Evolutionary conservation across 1,139 yeast genomes (phyloP), one percentile per base, ranked within the genome.

Genomic region (Nakaseomyces bracarensis): DNA sequence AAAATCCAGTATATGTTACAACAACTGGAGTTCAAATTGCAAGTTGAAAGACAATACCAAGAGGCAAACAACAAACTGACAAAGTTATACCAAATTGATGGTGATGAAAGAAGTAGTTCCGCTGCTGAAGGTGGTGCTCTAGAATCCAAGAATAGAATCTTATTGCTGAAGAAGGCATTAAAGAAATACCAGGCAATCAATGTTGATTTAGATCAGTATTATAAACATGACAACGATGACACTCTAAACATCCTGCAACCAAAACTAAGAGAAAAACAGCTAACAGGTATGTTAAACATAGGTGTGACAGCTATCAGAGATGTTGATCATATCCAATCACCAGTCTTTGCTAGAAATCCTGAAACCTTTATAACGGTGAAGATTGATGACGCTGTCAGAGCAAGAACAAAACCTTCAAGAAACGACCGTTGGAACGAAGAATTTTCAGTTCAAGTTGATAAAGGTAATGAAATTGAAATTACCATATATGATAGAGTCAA

Each of bases 1-100:
- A 77, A 93, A 50, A 91, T 91, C 55, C 96, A 86, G 63, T 81
- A 84, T 55, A 89, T 91, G 97, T 72, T 91, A 44, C 96, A 87
- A 64, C 95, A 87, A 61, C 70, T 91, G 44, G 96, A 87, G 59
- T 87, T 89, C 64, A 91, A 91, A 63, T 71, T 89, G 41, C 93
- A 89, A 57, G 95, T 91, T 33, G 98, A 91, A 63, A 79, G 84
- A 55, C 95, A 91, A 64, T 91, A 89, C 64, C 79, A 82, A 53
- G 93, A 81, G 49, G 97, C 97, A 13, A 87, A 87, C 52, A 93
- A 85, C 51, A 91, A 89, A 61, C 76, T 91, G 61, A 79, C 84
- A 22, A 85, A 80, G 52, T 74, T 91, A 44, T 91, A 91, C 59
- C 80, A 82, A 55, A 73, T 82, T 65, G 97, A 91, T 56, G 96